Base-by-base conservation (phyloP, 2,329 filamentous ascomycete genomes). In the Aspergillus sp. region DNA sequence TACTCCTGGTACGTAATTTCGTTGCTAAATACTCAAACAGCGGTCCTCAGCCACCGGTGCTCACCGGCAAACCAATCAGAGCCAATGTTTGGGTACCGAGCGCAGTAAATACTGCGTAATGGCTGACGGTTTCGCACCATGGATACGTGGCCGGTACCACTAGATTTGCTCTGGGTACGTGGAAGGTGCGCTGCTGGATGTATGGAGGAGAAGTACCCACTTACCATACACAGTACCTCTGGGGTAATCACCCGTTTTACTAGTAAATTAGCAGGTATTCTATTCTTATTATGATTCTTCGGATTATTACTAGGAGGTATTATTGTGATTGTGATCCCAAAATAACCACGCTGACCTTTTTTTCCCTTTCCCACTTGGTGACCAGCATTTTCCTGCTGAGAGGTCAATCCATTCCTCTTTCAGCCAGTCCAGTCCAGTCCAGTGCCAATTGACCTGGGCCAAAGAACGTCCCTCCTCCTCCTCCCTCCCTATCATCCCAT, bases 401-500 rank as follows among this genome's bases (percentile, higher is more conserved):
- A 51, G 57, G 60, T 48, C 59, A 62, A 63, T 63, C 60, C 47
- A 57, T 63, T 58, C 60, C 58, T 55, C 64, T 62, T 64, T 62
- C 55, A 60, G 14, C 17, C 19, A 13, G 40, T 30, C 53, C 52
- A 57, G 54, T 53, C 55, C 33, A 46, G 36, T 38, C 43, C 60
- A 47, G 56, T 60, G 55, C 56, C 59, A 60, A 56, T 59, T 54
- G 53, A 56, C 52, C 33, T 35, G 33, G n/a, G 33, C 58, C 54
- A 46, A 24, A 24, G 22, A 24, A 24, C 22, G 22, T 24, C 26
- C 26, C 26, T 48, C 41, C 60, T 59, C 57, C 3, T 22, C 55
- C 55, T 59, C 58, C 55, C 60, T 63, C 57, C 58, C 61, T 64
- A 58, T 73, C 67, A 55, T 58, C 52, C 52, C 57, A 57, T 62